phyloP scores from a whole-genome alignment of 1,139 yeast genomes.

The Pichia sorboxylosa region DNA sequence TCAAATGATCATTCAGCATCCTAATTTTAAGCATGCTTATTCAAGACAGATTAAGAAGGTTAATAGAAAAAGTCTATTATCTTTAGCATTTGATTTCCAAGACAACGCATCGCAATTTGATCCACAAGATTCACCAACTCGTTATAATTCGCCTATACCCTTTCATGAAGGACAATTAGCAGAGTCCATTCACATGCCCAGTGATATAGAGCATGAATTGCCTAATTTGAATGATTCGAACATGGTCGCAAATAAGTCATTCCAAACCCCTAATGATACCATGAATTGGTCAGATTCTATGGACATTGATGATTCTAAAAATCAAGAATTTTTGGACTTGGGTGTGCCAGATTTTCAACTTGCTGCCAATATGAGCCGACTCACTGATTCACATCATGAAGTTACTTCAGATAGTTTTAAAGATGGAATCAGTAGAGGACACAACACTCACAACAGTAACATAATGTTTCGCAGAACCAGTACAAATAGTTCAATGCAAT shows the following conservation, averaged over 20 bases:
- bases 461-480: neutral
- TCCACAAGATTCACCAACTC: conserved; percentile 17
- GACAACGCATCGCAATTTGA: conserved; percentile 10
- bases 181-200: conserved; percentile 2
- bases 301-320: conserved; percentile 11
- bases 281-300: conserved; percentile 25
- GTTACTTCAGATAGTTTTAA: too few species aligned
- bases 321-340: conserved; percentile 10
- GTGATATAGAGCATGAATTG: neutral
- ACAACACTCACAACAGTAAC: neutral
- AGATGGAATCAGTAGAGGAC: neutral
- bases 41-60: conserved; percentile 14
- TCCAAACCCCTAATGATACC: conserved; percentile 23
- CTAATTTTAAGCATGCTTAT: conserved; percentile 14
- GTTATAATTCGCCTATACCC: conserved; percentile 3
- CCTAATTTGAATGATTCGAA: too few species aligned
- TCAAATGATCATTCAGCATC: conserved; percentile 20
- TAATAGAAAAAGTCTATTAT: conserved; percentile 17
- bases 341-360: conserved; percentile 7
- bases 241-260: conserved; percentile 6
- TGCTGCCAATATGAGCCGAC: conserved; percentile 1
- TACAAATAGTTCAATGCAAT: neutral
- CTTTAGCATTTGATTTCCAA: conserved; percentile 12
- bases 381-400: neutral
- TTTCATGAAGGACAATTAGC: conserved; percentile 6